Percentiles rank a stretch among this genome's conserved stretches.
phyloP scores from a whole-genome alignment of 805 yeast species.

The Yarrowia osloensis region DNA sequence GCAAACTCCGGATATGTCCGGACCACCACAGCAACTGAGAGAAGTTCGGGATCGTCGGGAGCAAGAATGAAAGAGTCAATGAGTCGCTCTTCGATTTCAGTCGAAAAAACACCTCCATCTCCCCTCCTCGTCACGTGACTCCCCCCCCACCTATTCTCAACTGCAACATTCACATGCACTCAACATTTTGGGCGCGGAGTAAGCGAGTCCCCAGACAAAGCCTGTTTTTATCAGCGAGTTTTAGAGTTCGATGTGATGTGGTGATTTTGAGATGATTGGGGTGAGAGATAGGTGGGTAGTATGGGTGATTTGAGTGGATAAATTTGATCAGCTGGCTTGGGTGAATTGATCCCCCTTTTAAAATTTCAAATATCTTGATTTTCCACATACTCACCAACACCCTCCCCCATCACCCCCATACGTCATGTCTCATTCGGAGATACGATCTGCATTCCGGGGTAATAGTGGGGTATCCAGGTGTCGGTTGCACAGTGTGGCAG shows the following conservation, averaged over 20 bases:
- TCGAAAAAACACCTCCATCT: too few species aligned
- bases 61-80: too few species aligned
- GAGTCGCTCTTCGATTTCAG: not conserved
- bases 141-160: not conserved
- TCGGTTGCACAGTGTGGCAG: not conserved
- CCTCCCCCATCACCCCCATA: not conserved
- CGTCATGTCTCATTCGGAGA: constrained; percentile 22
- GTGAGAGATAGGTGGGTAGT: too few species aligned
- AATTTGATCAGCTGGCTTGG: not conserved
- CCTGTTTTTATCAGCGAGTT: not conserved
- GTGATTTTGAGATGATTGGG: not conserved
- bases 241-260: not conserved
- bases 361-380: too few species aligned
- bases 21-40: not conserved
- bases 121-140: not conserved
- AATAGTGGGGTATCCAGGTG: constrained; percentile 1
- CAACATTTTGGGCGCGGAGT: constrained; percentile 27
- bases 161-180: constrained; percentile 27
- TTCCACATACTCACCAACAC: not conserved
- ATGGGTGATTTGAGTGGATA: not conserved
- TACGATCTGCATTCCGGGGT: constrained; percentile 28
- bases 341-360: not conserved
- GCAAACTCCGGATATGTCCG: constrained; percentile 15
- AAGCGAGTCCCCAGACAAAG: constrained; percentile 2
- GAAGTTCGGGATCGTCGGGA: not conserved